phyloP scores from a whole-genome alignment of 352 stramenopile species.

The Pythium sp. region DNA sequence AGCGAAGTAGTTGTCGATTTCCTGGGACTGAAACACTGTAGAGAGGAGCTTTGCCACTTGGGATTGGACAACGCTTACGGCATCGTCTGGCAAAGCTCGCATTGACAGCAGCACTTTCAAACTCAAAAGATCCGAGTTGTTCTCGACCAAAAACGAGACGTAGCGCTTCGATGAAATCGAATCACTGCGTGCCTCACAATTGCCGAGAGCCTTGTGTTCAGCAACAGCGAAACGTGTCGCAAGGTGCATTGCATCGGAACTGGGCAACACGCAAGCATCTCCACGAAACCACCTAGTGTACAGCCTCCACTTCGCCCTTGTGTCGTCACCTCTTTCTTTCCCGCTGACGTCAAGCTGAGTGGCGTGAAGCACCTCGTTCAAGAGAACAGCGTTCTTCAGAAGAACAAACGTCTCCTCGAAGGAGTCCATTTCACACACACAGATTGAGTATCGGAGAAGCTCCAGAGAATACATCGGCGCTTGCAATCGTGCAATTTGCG shows the following conservation, averaged over 20 bases:
- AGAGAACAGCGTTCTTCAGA: conserved; percentile 48
- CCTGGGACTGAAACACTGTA: conserved; percentile 64
- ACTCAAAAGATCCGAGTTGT: conserved; percentile 62
- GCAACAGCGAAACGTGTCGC: conserved; percentile 57
- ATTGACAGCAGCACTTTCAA: conserved; percentile 65
- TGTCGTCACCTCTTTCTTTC: neutral
- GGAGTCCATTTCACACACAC: conserved; percentile 45
- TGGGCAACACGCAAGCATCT: conserved; percentile 46
- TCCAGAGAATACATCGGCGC: conserved; percentile 59
- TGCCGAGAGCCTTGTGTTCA: conserved; percentile 45
- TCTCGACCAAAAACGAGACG: conserved; percentile 64
- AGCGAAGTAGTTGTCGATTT: conserved; percentile 69
- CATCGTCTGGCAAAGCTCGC: conserved; percentile 52
- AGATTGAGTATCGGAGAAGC: conserved; percentile 58
- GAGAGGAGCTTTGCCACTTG: conserved; percentile 61
- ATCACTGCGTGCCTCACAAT: conserved; percentile 19
- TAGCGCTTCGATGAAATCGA: conserved; percentile 59
- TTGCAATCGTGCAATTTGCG: conserved; percentile 40
- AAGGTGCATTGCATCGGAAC: conserved; percentile 50
- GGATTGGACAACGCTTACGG: conserved; percentile 34
- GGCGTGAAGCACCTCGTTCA: conserved; percentile 50
- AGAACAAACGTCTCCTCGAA: conserved; percentile 66
- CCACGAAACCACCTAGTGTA: conserved; percentile 64
- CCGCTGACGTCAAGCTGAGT: conserved; percentile 32
- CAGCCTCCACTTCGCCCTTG: conserved; percentile 23